These are phyloP conservation scores for Bauhinia variegata DNA, from an alignment of 306 rosid genomes.

Conservation along the genomic window DNA sequence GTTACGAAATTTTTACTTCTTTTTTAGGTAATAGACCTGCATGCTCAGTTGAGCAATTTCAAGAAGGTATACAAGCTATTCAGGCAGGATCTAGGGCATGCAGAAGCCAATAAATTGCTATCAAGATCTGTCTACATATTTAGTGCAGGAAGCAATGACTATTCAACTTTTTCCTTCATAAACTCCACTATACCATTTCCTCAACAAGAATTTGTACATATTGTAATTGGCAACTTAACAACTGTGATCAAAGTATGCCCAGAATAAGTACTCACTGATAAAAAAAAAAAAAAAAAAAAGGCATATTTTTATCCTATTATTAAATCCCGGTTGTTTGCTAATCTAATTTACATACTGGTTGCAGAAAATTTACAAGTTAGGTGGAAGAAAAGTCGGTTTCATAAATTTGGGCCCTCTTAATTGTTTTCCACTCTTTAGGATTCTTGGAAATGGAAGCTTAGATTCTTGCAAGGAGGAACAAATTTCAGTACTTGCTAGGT, in stretches of 20 bases:
- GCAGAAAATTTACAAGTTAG: slow-evolving; percentile 49
- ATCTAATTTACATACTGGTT: background rate
- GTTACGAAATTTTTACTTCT: background rate
- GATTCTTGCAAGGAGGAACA: too few species aligned
- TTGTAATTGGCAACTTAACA: slow-evolving; percentile 54
- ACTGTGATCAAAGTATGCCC: slow-evolving; percentile 32
- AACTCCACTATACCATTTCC: slow-evolving; percentile 22
- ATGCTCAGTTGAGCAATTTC: slow-evolving; percentile 51
- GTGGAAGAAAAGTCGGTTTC: slow-evolving; percentile 64
- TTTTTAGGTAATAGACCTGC: slow-evolving; percentile 48
- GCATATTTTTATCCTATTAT: too few species aligned
- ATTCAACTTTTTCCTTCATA: slow-evolving; percentile 2
- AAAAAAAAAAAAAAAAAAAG: too few species aligned
- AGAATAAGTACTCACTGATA: too few species aligned
- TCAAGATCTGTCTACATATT: slow-evolving; percentile 52
- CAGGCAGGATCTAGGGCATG: slow-evolving; percentile 40
- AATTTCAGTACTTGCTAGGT: too few species aligned
- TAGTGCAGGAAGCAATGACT: slow-evolving; percentile 49
- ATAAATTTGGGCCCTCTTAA: slow-evolving; percentile 27
- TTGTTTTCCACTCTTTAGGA: slow-evolving; percentile 43
- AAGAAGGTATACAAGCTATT: slow-evolving; percentile 32
- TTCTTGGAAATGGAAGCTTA: background rate
- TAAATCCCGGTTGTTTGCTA: background rate
- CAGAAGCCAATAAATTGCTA: slow-evolving; percentile 33
- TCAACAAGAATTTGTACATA: slow-evolving; percentile 32